Conservation (phyloP, 352 stramenopile genomes). For the Globisporangium acanthophoron region DNA sequence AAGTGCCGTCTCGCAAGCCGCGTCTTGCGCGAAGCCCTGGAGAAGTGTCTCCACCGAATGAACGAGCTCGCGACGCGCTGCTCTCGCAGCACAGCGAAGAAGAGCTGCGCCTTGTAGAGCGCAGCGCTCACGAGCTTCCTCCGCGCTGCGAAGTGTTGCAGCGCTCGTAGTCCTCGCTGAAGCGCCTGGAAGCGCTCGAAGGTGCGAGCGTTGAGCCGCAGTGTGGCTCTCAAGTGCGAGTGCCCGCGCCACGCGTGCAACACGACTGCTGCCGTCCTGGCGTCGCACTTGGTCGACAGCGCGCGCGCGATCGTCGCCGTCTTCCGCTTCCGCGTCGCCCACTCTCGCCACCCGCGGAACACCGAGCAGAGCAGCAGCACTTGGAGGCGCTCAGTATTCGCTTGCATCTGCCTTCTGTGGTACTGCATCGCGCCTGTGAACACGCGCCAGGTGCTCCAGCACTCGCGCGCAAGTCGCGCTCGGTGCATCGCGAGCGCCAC, state of each 20-base stretch:
- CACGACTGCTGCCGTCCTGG: conserved; percentile 4
- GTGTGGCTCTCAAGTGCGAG: conserved; percentile 2
- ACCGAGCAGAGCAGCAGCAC: conserved; percentile 49
- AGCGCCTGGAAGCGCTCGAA: conserved; percentile 21
- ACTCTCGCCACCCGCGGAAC: conserved; percentile 46
- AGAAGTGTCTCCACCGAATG: conserved; percentile 19
- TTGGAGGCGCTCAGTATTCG: conserved; percentile 53
- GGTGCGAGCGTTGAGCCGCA: conserved; percentile 8
- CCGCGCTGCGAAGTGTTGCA: conserved; percentile 11
- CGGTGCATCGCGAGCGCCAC: conserved; percentile 20
- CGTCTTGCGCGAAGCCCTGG: conserved; percentile 15
- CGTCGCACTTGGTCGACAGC: conserved; percentile 20
- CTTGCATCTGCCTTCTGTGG: conserved; percentile 35
- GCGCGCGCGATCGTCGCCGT: conserved; percentile 17
- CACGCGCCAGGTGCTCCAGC: conserved; percentile 21
- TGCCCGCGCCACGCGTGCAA: conserved; percentile 20
- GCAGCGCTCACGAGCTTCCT: conserved; percentile 3
- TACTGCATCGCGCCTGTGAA: conserved; percentile 14
- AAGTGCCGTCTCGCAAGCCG: conserved; percentile 19
- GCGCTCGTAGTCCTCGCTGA: conserved; percentile 15
- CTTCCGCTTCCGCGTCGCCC: conserved; percentile 25
- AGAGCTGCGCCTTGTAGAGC: conserved; percentile 17
- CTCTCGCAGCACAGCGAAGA: conserved; percentile 12
- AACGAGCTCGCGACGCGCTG: conserved; percentile 17
- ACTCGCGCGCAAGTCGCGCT: conserved; percentile 6